Percentiles rank a stretch among this genome's conserved stretches.
These are phyloP conservation scores for Rhodotorula babjevae DNA, from an alignment of 768 basidiomycete genomes.

Conservation along the genomic window DNA sequence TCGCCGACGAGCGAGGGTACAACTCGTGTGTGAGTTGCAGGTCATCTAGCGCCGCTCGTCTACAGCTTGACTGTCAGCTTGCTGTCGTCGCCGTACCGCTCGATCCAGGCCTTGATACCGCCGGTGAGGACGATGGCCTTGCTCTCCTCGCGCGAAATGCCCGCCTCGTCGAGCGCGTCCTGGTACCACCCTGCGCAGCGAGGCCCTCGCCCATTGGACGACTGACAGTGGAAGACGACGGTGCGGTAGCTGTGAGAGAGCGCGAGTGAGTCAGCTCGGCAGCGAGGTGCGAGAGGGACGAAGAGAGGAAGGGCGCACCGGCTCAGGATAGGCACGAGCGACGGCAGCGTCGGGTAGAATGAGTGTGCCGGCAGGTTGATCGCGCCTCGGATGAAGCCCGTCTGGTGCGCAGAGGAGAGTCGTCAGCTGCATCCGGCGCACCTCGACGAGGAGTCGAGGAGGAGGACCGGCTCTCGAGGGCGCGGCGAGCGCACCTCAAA, in stretches of 20 bases:
- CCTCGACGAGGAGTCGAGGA: not conserved
- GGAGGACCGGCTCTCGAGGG: no score
- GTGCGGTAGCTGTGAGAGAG: slow-evolving; percentile 4
- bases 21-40: no score
- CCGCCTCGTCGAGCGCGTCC: slow-evolving; percentile 27
- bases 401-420: not conserved
- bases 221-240: slow-evolving; percentile 42
- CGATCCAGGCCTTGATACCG: slow-evolving; percentile 41
- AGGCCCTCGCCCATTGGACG: slow-evolving; percentile 38
- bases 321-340: slow-evolving; percentile 45
- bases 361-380: slow-evolving; percentile 54
- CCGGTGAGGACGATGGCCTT: slow-evolving; percentile 37
- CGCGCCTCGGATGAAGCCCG: slow-evolving; percentile 44
- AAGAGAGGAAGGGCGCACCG: slow-evolving; percentile 1
- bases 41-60: not conserved
- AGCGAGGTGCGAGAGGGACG: no score
- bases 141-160: not conserved
- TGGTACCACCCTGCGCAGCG: slow-evolving; percentile 42
- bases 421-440: not conserved
- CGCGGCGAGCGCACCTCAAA: slow-evolving; percentile 48
- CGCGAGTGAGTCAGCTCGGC: not conserved
- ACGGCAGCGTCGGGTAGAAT: slow-evolving; percentile 49
- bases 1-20: no score
- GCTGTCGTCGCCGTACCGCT: slow-evolving; percentile 30
- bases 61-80: slow-evolving; percentile 29